Conservation (phyloP, 495 filamentous ascomycete species). For the Neurospora sublineolata region DNA sequence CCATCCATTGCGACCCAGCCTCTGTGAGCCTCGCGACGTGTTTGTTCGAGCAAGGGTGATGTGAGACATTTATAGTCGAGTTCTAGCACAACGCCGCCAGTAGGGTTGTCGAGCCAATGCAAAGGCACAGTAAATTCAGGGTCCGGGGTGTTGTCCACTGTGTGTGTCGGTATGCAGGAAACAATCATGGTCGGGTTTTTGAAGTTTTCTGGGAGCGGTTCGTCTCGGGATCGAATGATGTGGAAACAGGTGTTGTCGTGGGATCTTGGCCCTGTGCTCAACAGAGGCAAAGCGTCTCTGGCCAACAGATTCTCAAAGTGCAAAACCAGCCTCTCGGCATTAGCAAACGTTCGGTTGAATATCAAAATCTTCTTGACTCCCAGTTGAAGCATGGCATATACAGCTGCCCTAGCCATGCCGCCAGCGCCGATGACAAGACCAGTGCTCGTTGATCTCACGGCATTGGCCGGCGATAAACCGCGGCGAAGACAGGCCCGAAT, state of each 20-base stretch:
- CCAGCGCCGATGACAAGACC: slow-evolving; percentile 64
- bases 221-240: slow-evolving; percentile 43
- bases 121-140: slow-evolving; percentile 58
- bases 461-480: slow-evolving; percentile 63
- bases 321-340: slow-evolving; percentile 49
- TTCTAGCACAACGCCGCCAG: slow-evolving; percentile 63
- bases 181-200: slow-evolving; percentile 55
- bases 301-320: slow-evolving; percentile 45
- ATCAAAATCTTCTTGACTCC: slow-evolving; percentile 64
- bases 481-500: slow-evolving; percentile 51
- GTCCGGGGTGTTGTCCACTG: slow-evolving; percentile 44
- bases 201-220: slow-evolving; percentile 51
- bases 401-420: slow-evolving; percentile 62
- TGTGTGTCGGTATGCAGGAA: slow-evolving; percentile 57
- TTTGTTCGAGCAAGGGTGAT: slow-evolving; percentile 54
- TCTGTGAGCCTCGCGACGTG: slow-evolving; percentile 45
- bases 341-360: slow-evolving; percentile 50
- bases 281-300: slow-evolving; percentile 22
- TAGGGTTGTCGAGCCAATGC: slow-evolving; percentile 56
- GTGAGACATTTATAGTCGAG: slow-evolving; percentile 57
- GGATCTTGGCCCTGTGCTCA: slow-evolving; percentile 38
- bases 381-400: slow-evolving; percentile 64
- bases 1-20: slow-evolving; percentile 65
- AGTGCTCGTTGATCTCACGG: slow-evolving; percentile 50
- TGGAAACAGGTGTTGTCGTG: slow-evolving; percentile 39